A percentile compares a stretch with the other conserved stretches of the same genome.
Evolutionary conservation across 2,329 filamentous ascomycete species (phyloP).

Genomic region (Teratosphaeriaceae sp.): DNA sequence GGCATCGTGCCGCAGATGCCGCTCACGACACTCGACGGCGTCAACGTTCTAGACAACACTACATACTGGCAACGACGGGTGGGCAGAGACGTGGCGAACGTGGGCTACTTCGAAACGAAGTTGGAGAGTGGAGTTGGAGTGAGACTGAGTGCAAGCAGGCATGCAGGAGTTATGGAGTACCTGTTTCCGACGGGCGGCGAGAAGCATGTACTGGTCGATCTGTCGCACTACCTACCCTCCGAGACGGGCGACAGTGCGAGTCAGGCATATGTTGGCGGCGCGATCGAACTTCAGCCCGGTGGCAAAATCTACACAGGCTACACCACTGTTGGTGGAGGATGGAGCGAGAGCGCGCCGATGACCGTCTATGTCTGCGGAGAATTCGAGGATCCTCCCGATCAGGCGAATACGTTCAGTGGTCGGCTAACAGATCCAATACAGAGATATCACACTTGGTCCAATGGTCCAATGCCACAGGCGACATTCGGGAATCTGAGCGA

Average conservation of each 20-base stretch:
- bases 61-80: constrained; percentile 34
- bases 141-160: constrained; percentile 51
- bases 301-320: constrained; percentile 49
- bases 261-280: constrained; percentile 55
- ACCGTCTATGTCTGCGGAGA: constrained; percentile 57
- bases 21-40: constrained; percentile 31
- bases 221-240: constrained; percentile 55
- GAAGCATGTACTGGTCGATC: constrained; percentile 52
- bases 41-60: constrained; percentile 34
- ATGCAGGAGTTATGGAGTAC: constrained; percentile 56
- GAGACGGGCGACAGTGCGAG: constrained; percentile 41
- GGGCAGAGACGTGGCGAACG: constrained; percentile 38
- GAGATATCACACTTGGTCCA: constrained; percentile 17
- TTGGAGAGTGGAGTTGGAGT: constrained; percentile 51
- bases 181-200: constrained; percentile 43
- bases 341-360: constrained; percentile 55
- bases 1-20: constrained; percentile 53
- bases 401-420: constrained; percentile 29
- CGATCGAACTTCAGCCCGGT: constrained; percentile 45
- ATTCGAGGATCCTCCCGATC: constrained; percentile 42
- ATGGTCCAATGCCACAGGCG: constrained; percentile 26
- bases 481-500: constrained; percentile 32
- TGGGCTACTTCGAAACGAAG: constrained; percentile 56
- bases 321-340: constrained; percentile 57
- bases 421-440: constrained; percentile 20